Base-by-base conservation (phyloP, 1,284 basidiomycete genomes). In the Pseudozyma tsukubaensis region DNA sequence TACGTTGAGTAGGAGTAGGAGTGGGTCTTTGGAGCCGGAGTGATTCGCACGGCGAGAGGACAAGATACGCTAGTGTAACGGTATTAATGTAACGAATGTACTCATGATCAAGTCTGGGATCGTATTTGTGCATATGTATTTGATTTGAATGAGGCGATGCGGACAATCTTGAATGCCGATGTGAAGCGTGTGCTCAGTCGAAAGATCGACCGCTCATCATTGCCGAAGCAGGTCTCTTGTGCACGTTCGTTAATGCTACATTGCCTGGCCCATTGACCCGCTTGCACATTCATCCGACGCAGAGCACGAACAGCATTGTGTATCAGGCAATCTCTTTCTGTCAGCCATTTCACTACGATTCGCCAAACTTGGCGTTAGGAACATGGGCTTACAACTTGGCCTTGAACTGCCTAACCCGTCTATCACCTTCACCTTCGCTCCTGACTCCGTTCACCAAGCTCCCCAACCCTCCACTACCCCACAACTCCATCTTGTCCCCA, bases 1-100 rank as follows among this genome's bases (percentile, higher is more conserved):
- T 5, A 39, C 40, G 29, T 35, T 56, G 40, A 35, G 13, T 95
- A 98, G 81, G 94, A 97, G 60, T 87, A 98, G 39, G 94, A 97
- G 84, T 94, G 97, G 32, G 89, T 96, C 50, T 29, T 42, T 64
- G 1, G 67, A 58, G n/a, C 50, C 55, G 56, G 48, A 36, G 32
- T 18, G 53, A 47, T 21, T 29, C 34, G 19, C 11, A 24, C 35
- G 47, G 16, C 14, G 18, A 24, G 32, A 47, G 19, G 43, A 11
- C 5, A 18, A 21, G 42, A n/a, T 34, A 19, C 5, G 43, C 24
- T 3, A 3, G 13, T 54, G 40, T 50, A 48, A 50, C 55, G 39
- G 50, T 50, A 29, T 2, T 47, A 34, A 48, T 48, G 58, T 50
- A 8, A 32, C n/a, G n/a, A 19, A 44, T 44, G 11, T 18, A 18